Evolutionary conservation across 2,329 filamentous ascomycete species (phyloP), one percentile per base, ranked within the genome.

Genomic region (Acarospora socialis): DNA sequence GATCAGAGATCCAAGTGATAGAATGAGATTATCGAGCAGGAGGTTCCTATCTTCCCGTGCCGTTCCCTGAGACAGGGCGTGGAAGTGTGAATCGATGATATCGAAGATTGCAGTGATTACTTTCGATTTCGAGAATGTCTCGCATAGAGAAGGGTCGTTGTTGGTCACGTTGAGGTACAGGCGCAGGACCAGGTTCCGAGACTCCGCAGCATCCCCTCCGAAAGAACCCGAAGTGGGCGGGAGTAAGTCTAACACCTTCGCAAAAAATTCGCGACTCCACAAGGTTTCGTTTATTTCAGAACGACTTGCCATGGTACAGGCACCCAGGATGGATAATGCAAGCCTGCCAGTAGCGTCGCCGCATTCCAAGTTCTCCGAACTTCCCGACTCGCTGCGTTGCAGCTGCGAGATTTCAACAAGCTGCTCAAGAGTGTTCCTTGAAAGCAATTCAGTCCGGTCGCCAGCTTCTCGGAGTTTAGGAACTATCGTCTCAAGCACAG

Each of bases 131-230:
- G 77, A 68, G 45, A 92, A 83, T 3, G 70, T 60, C 18, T 71
- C 66, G 23, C 81, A 83, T 8, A 81, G 73, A 9, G 63, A 60
- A 0, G 68, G 57, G 39, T 81, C 80, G 44, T 83, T 81, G 57
- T 93, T 93, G 6, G 84, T 90, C 30, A 86, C 66, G 46, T 92
- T 92, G 40, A 93, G 68, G 21, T 81, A 76, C 3, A 94, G 65
- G 35, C 81, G 73, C 28, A 87, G 59, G 17, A 72, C 56, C 12
- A 73, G 53, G 19, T 51, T 59, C 28, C 61, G n/a, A n/a, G n/a
- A n/a, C n/a, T n/a, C n/a, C n/a, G n/a, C n/a, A n/a, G n/a, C n/a
- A n/a, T n/a, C n/a, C n/a, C n/a, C n/a, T n/a, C n/a, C n/a, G n/a
- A n/a, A n/a, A n/a, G 36, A 20, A 21, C 37, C 21, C 16, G 22